phyloP scores from a whole-genome alignment of 768 basidiomycete species.

The Boletellus sp. region DNA sequence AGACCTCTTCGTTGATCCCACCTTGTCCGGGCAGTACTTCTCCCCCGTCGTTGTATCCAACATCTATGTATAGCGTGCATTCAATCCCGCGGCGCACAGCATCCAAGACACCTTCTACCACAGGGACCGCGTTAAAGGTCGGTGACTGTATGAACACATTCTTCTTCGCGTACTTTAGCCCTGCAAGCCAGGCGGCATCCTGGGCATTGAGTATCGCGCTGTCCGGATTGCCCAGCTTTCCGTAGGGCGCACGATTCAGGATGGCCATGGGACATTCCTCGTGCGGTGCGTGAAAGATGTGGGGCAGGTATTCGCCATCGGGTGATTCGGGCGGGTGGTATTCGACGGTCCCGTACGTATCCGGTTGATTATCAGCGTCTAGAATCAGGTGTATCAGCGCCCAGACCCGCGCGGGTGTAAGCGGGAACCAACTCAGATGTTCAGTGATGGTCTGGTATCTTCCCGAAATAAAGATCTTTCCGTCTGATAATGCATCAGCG shows the following conservation, averaged over 20 bases:
- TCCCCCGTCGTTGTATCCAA: slow-evolving; percentile 55
- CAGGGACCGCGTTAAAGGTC: slow-evolving; percentile 63
- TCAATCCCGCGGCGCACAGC: slow-evolving; percentile 60
- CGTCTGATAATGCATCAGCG: slow-evolving; percentile 5
- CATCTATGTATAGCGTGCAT: slow-evolving; percentile 57
- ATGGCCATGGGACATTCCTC: slow-evolving; percentile 60
- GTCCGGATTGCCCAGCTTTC: slow-evolving; percentile 43
- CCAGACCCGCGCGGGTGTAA: neutral
- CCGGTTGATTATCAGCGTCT: slow-evolving; percentile 36
- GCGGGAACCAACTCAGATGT: slow-evolving; percentile 34
- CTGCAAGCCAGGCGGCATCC: slow-evolving; percentile 66
- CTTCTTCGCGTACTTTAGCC: slow-evolving; percentile 53
- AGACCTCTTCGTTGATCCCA: slow-evolving; percentile 70
- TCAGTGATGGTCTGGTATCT: slow-evolving; percentile 37
- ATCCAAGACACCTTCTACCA: slow-evolving; percentile 54
- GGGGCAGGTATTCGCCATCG: slow-evolving; percentile 56
- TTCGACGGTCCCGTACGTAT: slow-evolving; percentile 30
- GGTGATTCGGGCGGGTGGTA: slow-evolving; percentile 23
- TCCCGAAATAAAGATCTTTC: slow-evolving; percentile 27
- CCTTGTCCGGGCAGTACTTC: slow-evolving; percentile 66
- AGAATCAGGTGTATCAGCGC: slow-evolving; percentile 10
- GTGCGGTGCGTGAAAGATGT: slow-evolving; percentile 56
- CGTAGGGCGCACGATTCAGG: slow-evolving; percentile 60
- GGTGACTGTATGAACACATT: slow-evolving; percentile 74
- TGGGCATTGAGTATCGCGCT: slow-evolving; percentile 52